Evolutionary conservation across 805 yeast species (phyloP).

Genomic region (Yamadazyma paraphyllophila): DNA sequence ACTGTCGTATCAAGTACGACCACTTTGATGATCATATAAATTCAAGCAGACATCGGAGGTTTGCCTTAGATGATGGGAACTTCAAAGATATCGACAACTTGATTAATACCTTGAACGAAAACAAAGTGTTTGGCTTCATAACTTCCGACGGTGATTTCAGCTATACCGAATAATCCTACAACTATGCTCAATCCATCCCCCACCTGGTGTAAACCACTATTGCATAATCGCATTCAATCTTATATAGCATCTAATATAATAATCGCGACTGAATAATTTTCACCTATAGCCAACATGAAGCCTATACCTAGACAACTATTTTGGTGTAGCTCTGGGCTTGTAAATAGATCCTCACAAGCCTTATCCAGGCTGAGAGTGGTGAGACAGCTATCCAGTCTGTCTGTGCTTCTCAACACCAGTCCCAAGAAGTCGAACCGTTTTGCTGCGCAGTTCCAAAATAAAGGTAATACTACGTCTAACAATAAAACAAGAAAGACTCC

Average conservation of each 20-base stretch:
- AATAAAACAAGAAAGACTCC: background rate
- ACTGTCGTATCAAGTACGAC: slow-evolving; percentile 82
- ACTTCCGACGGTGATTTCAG: slow-evolving; percentile 40
- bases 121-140: slow-evolving; percentile 41
- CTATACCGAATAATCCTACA: slow-evolving; percentile 8
- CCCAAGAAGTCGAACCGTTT: slow-evolving; percentile 29
- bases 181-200: background rate
- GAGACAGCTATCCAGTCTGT: background rate
- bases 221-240: background rate
- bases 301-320: too few relatives aligned
- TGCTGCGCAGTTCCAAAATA: slow-evolving; percentile 24
- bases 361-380: background rate
- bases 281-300: background rate
- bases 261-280: slow-evolving; percentile 2
- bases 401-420: background rate
- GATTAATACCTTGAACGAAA: slow-evolving; percentile 50
- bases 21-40: slow-evolving; percentile 72
- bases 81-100: slow-evolving; percentile 76
- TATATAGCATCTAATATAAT: slow-evolving; percentile 4
- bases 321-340: too few relatives aligned
- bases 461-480: background rate
- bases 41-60: slow-evolving; percentile 69
- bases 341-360: too few relatives aligned
- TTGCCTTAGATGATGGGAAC: slow-evolving; percentile 69
- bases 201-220: background rate